Evolutionary conservation across 805 yeast species (phyloP).

Genomic region (Saccharomyces eubayanus): DNA sequence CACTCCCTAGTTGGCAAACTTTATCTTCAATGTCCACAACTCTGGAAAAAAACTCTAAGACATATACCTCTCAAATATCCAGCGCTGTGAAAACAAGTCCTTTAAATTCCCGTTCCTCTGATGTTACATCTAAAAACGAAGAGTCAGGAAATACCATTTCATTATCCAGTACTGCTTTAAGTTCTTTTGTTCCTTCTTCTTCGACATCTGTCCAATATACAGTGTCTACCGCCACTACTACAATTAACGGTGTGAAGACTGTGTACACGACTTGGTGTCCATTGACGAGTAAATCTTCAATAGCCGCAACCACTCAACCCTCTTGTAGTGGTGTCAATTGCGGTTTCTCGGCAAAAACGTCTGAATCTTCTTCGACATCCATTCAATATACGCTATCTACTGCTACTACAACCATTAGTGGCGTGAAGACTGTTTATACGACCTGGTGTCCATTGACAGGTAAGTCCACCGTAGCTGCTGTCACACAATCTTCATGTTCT

Average conservation of each 20-base stretch:
- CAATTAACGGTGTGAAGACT: constrained; percentile 6
- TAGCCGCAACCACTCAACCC: not conserved
- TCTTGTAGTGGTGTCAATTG: not conserved
- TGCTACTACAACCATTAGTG: constrained; percentile 24
- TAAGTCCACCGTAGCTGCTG: not conserved
- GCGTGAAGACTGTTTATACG: constrained; percentile 33
- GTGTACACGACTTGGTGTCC: constrained; percentile 39
- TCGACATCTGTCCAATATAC: not conserved
- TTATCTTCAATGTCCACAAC: not conserved
- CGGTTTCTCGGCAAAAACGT: not conserved
- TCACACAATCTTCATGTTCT: not conserved
- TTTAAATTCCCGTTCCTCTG: not conserved
- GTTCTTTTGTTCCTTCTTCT: not conserved
- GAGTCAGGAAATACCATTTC: not conserved
- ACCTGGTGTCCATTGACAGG: constrained; percentile 34
- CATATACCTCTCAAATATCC: not conserved
- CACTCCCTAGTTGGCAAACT: not conserved
- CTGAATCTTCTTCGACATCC: not conserved
- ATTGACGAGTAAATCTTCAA: constrained; percentile 3
- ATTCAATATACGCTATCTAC: constrained; percentile 23
- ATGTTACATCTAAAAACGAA: not conserved
- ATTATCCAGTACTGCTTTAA: not conserved
- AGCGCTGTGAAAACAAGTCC: not conserved
- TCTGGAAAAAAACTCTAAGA: not conserved
- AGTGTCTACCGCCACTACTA: not conserved